Percentiles rank a stretch among this genome's conserved stretches.
Evolutionary conservation across 768 basidiomycete genomes (phyloP).

Genomic region (Boletus reticuloceps): DNA sequence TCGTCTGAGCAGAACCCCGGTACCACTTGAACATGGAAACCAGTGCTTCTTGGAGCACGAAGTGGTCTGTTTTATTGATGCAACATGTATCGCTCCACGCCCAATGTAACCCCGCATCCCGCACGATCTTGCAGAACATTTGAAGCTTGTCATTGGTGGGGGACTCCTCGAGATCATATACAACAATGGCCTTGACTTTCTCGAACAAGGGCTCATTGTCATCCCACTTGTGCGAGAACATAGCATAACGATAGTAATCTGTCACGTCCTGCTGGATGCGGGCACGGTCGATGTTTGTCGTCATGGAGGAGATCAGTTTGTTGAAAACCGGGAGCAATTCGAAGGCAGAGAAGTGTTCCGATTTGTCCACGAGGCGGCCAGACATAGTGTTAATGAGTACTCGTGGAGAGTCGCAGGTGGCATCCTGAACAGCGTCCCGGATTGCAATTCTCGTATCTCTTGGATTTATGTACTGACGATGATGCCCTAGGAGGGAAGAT

Average conservation of each 20-base stretch:
- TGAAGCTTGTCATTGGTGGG: not conserved
- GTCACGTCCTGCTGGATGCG: not conserved
- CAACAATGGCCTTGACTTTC: not conserved
- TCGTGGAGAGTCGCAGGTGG: not conserved
- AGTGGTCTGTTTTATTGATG: not conserved
- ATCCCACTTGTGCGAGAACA: not conserved
- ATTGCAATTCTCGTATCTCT: not conserved
- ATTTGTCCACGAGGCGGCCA: not conserved
- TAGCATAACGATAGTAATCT: not conserved
- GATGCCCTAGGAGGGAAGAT: no score
- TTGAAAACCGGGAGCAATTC: not conserved
- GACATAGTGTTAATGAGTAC: not conserved
- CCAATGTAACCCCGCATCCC: not conserved
- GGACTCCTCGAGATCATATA: not conserved
- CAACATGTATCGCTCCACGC: not conserved
- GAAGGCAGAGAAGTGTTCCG: not conserved
- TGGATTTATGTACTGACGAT: not conserved
- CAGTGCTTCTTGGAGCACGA: not conserved
- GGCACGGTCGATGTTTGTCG: not conserved
- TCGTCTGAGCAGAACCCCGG: not conserved
- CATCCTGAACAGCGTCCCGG: not conserved
- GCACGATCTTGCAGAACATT: not conserved
- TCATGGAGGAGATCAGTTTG: not conserved
- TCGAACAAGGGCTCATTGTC: not conserved
- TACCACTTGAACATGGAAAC: not conserved